Evolutionary conservation across 768 basidiomycete species (phyloP).

Genomic region (Amanita phalloides): DNA sequence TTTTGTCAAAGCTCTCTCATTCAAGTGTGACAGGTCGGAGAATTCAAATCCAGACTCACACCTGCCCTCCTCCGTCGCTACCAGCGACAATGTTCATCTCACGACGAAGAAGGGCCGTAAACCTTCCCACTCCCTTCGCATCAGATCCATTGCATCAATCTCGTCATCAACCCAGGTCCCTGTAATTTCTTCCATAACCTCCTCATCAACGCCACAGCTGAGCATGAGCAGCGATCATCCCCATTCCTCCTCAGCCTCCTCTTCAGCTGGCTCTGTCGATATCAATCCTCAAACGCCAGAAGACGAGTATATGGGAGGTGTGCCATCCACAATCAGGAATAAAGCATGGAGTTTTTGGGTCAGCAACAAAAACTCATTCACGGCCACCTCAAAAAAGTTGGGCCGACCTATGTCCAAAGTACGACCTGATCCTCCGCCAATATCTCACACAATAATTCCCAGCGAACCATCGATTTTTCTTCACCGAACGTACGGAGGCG

Average conservation of each 20-base stretch:
- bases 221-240: slow-evolving; percentile 26
- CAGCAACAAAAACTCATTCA: slow-evolving; percentile 8
- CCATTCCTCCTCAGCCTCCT: slow-evolving; percentile 35
- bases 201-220: slow-evolving; percentile 21
- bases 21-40: slow-evolving; percentile 31
- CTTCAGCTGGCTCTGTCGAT: slow-evolving; percentile 51
- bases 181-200: slow-evolving; percentile 12
- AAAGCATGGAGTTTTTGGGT: slow-evolving; percentile 49
- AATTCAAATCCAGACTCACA: slow-evolving; percentile 12
- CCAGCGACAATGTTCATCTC: slow-evolving; percentile 6
- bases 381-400: not conserved
- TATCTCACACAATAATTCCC: not conserved
- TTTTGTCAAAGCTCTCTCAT: slow-evolving; percentile 46
- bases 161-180: slow-evolving; percentile 5
- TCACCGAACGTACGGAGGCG: not conserved
- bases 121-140: slow-evolving; percentile 7
- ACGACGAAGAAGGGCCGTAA: slow-evolving; percentile 9
- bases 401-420: slow-evolving; percentile 8
- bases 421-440: slow-evolving; percentile 6
- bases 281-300: slow-evolving; percentile 49
- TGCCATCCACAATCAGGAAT: slow-evolving; percentile 26
- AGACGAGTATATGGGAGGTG: slow-evolving; percentile 33
- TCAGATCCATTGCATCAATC: slow-evolving; percentile 4
- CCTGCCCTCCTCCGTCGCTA: slow-evolving; percentile 6
- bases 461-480: not conserved